Percentiles rank a stretch among this genome's conserved stretches.
These are phyloP conservation scores for Salix udensis DNA, from an alignment of 345 rosid species.

Conservation along the genomic window DNA sequence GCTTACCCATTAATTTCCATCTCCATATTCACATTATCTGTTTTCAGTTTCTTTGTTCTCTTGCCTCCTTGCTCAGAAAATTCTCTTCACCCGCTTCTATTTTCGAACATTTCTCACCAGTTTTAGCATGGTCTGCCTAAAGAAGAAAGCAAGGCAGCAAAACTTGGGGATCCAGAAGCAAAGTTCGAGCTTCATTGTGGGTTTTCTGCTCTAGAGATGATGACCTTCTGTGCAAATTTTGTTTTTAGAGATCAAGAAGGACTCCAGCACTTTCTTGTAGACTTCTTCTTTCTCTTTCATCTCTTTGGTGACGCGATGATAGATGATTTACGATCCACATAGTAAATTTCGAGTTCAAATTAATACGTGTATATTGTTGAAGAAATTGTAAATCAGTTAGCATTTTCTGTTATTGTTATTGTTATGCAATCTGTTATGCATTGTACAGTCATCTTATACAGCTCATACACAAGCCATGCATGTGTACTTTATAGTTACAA, in stretches of 20 bases:
- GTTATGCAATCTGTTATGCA: no score
- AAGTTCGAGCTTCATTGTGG: slow-evolving; percentile 58
- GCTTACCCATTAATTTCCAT: slow-evolving; percentile 38
- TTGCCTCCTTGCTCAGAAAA: slow-evolving; percentile 18
- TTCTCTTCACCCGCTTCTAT: slow-evolving; percentile 42
- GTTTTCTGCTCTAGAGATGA: slow-evolving; percentile 51
- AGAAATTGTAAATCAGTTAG: no score
- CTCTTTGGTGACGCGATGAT: not conserved
- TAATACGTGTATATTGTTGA: no score
- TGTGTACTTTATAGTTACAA: no score
- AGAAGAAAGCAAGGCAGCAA: slow-evolving; percentile 57
- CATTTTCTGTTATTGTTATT: no score
- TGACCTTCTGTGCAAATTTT: slow-evolving; percentile 35
- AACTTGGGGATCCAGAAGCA: slow-evolving; percentile 77
- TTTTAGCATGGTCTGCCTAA: slow-evolving; percentile 33
- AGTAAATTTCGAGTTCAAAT: no score
- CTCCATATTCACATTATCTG: slow-evolving; percentile 32
- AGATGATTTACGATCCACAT: no score
- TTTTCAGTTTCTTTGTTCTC: slow-evolving; percentile 45
- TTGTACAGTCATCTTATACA: no score
- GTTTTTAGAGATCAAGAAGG: slow-evolving; percentile 47
- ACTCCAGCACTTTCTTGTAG: slow-evolving; percentile 64
- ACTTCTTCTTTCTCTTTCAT: slow-evolving; percentile 45
- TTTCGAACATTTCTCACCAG: slow-evolving; percentile 34
- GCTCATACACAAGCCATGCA: no score